Evolutionary conservation across 2,329 filamentous ascomycete species (phyloP).

Genomic region (Epichloe aotearoae): DNA sequence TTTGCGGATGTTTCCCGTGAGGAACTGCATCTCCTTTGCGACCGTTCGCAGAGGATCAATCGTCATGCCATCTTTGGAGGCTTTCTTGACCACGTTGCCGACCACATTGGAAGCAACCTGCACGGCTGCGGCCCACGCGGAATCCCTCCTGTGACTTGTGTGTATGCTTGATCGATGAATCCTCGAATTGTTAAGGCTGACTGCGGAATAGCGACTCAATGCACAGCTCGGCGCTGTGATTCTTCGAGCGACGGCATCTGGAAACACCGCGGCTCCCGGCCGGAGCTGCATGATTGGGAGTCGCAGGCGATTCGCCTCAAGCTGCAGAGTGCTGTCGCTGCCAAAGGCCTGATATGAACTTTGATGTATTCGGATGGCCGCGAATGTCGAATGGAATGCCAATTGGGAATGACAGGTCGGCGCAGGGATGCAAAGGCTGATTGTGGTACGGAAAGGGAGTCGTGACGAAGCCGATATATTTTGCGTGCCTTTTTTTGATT

Average conservation of each 20-base stretch:
- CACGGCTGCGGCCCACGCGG: conserved; percentile 66
- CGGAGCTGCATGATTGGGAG: conserved; percentile 36
- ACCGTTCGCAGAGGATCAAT: conserved; percentile 83
- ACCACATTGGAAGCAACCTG: conserved; percentile 59
- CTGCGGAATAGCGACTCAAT: conserved; percentile 19
- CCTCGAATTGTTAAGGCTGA: conserved; percentile 16
- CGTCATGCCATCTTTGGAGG: conserved; percentile 52
- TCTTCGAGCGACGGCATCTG: conserved; percentile 22
- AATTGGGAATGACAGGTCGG: conserved; percentile 1
- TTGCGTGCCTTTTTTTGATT: background rate
- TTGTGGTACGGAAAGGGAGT: background rate
- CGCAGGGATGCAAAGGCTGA: background rate
- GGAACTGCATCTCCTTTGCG: conserved; percentile 90
- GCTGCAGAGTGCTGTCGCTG: background rate
- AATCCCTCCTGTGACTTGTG: conserved; percentile 33
- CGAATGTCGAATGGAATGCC: background rate
- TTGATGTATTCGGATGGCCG: background rate
- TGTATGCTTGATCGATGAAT: conserved; percentile 25
- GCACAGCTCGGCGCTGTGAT: conserved; percentile 17
- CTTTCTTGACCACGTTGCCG: conserved; percentile 49
- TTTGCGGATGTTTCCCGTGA: conserved; percentile 86
- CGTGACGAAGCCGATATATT: conserved; percentile 8
- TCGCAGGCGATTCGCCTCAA: background rate
- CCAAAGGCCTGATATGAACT: background rate
- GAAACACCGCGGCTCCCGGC: conserved; percentile 37